phyloP scores from a whole-genome alignment of 441 rosid genomes.

The Melastoma candidum region DNA sequence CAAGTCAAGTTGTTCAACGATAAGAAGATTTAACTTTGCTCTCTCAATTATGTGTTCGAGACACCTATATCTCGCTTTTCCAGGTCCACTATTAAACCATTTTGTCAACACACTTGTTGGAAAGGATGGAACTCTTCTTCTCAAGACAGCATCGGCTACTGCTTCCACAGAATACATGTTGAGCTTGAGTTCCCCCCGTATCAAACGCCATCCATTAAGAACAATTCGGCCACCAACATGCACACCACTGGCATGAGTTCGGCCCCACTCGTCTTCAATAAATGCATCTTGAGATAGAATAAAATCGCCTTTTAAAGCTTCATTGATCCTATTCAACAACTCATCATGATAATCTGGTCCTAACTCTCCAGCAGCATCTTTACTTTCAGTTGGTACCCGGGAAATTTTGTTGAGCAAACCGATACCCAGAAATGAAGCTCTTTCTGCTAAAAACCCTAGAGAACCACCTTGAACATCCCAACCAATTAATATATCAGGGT shows the following conservation, averaged over 20 bases:
- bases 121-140: constrained; percentile 73
- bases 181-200: constrained; percentile 88
- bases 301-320: constrained; percentile 36
- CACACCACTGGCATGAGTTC: constrained; percentile 96
- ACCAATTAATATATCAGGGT: constrained; percentile 87
- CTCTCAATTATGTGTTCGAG: constrained; percentile 63
- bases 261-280: constrained; percentile 94
- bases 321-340: constrained; percentile 25
- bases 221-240: constrained; percentile 96
- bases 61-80: constrained; percentile 78
- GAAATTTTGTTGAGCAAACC: constrained; percentile 74
- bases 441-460: constrained; percentile 93
- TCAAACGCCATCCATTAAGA: constrained; percentile 85
- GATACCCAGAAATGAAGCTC: constrained; percentile 90
- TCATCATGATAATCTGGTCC: constrained; percentile 31
- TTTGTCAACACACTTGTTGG: constrained; percentile 51
- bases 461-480: constrained; percentile 98
- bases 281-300: constrained; percentile 39
- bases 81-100: constrained; percentile 83
- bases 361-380: constrained; percentile 19
- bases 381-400: constrained; percentile 49
- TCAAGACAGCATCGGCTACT: constrained; percentile 75
- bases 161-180: constrained; percentile 82
- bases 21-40: constrained; percentile 74
- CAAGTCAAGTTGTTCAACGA: constrained; percentile 87